Percentiles rank a stretch among this genome's conserved stretches.
Evolutionary conservation across 2,329 filamentous ascomycete genomes (phyloP).

Genomic region (Penicillium frequentans): DNA sequence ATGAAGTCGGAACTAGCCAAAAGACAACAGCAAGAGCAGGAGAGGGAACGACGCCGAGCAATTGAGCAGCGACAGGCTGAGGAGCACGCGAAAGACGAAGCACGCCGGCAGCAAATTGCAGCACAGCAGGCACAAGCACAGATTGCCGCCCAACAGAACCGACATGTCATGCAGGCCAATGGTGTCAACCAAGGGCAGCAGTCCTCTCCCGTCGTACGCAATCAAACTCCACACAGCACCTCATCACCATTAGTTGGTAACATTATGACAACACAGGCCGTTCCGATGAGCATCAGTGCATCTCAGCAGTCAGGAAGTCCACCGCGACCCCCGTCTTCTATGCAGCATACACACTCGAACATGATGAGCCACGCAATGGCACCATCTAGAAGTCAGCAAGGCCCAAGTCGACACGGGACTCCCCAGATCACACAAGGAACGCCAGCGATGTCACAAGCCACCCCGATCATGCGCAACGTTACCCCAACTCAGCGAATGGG

Average conservation of each 20-base stretch:
- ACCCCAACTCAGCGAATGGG: constrained; percentile 49
- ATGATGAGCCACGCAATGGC: constrained; percentile 48
- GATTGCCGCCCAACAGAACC: constrained; percentile 50
- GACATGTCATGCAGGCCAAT: constrained; percentile 52
- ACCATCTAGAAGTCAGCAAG: constrained; percentile 46
- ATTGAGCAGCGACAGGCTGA: constrained; percentile 45
- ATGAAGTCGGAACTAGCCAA: constrained; percentile 51
- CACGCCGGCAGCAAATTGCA: constrained; percentile 38
- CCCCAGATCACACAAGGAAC: constrained; percentile 50
- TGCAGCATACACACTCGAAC: constrained; percentile 49
- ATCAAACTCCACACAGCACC: constrained; percentile 46
- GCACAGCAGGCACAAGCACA: constrained; percentile 50
- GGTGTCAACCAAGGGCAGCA: constrained; percentile 43
- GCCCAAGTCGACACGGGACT: constrained; percentile 48
- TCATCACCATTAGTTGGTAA: constrained; percentile 47
- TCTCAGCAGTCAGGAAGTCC: constrained; percentile 51
- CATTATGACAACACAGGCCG: constrained; percentile 39
- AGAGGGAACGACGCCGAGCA: constrained; percentile 49
- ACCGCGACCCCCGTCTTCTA: constrained; percentile 44
- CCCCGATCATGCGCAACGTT: constrained; percentile 48
- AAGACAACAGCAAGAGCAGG: constrained; percentile 49
- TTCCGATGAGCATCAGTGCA: constrained; percentile 47
- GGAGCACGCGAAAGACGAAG: constrained; percentile 44
- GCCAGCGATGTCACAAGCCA: constrained; percentile 48
- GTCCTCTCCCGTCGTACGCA: constrained; percentile 49